Base-by-base conservation (phyloP, 2,329 filamentous ascomycete species). In the Penicillium sp. region DNA sequence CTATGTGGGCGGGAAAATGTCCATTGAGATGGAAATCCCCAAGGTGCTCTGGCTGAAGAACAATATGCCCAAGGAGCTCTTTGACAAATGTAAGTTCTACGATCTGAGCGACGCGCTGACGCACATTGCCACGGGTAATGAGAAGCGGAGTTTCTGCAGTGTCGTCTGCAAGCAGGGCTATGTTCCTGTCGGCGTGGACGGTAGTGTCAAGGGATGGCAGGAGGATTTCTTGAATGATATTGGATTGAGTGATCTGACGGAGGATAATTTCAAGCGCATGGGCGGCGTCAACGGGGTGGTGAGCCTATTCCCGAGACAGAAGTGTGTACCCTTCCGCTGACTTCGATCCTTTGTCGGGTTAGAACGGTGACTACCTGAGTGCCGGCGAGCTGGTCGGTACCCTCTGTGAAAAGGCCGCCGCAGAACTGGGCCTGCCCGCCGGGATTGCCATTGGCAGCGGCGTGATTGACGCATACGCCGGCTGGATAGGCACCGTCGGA, bases 11-110 rank as follows among this genome's bases (percentile, higher is more conserved):
- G 95, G 95, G 63, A 94, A 90, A 75, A 99, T 99, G 95, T 96
- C 92, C 74, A 94, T 97, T 65, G 95, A 99, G 82, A 99, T 99
- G 95, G 95, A 99, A 77, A 96, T 99, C 56, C 95, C 95, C 64
- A 99, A 99, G 80, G 91, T 97, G 1, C 83, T 98, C 58, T 99
- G 95, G 95, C 84, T 99, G 73, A 98, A 98, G 84, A 96, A 96
- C 78, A 86, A 98, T 79, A 98, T 99, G 95, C 90, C 95, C 2
- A 84, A 89, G 56, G 91, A 96, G 69, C 82, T 95, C 16, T 99
- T 98, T 70, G 88, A 89, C 56, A 87, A 89, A 62, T 97, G 93
- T 87, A 97, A 96, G 77, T 99, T 99, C 74, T 99, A 96, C 76
- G 95, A 99, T 72, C 79, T 99, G 70, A 88, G 88, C 0, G 95